phyloP scores from a whole-genome alignment of 2,329 filamentous ascomycete species.

The Coniosporium tulheliwenetii region DNA sequence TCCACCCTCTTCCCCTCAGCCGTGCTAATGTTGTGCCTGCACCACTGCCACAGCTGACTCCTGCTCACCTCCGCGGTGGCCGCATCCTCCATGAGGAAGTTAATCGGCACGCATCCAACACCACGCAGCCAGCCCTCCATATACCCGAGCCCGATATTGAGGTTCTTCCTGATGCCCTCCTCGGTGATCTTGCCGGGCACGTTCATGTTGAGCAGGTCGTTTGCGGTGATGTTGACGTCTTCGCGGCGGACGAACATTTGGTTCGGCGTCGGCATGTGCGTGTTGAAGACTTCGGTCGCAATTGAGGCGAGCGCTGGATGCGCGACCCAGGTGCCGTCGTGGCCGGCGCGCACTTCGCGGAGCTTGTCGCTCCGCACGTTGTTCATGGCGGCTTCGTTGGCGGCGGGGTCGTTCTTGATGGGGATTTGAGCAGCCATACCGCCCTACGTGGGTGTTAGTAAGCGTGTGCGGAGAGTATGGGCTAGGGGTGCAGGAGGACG shows the following conservation, averaged over 20 bases:
- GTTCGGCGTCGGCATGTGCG: conserved; percentile 97
- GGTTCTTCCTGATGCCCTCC: conserved; percentile 90
- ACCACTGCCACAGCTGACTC: conserved; percentile 95
- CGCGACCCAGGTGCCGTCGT: conserved; percentile 95
- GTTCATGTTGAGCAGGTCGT: conserved; percentile 96
- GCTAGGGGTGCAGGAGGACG: background rate
- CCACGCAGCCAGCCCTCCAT: conserved; percentile 98
- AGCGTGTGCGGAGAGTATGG: background rate
- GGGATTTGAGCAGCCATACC: conserved; percentile 99
- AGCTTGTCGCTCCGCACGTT: conserved; percentile 89
- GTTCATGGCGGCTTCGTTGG: conserved; percentile 91
- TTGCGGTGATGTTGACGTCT: conserved; percentile 71
- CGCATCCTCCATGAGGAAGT: conserved; percentile 96
- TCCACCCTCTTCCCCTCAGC: conserved; percentile 84
- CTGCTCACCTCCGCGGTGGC: conserved; percentile 93
- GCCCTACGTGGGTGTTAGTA: conserved; percentile 24
- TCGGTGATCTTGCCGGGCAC: conserved; percentile 85
- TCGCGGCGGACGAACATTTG: conserved; percentile 84
- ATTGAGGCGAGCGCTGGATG: conserved; percentile 84
- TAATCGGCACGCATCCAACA: conserved; percentile 91
- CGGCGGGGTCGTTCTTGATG: conserved; percentile 83
- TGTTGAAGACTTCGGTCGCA: conserved; percentile 87
- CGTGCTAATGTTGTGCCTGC: conserved; percentile 56
- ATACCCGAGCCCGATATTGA: conserved; percentile 91
- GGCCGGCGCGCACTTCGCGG: conserved; percentile 83